Evolutionary conservation across 345 rosid genomes (phyloP).

Genomic region (Schrenkiella parvula): DNA sequence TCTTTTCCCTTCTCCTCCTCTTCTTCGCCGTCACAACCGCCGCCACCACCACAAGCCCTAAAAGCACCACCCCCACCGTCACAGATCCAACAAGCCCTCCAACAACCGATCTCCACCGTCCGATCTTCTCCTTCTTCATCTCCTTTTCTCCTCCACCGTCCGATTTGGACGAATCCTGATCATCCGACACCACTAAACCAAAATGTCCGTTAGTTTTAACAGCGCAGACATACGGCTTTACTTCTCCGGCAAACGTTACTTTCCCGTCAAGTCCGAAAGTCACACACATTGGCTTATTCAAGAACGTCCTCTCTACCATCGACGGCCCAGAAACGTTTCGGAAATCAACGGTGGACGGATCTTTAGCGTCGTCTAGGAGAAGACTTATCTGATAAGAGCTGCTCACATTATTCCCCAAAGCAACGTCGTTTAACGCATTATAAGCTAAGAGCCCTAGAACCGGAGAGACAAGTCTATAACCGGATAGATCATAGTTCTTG

Average conservation of each 20-base stretch:
- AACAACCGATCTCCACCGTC: constrained; percentile 72
- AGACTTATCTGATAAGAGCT: constrained; percentile 61
- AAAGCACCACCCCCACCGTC: constrained; percentile 52
- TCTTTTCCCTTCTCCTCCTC: constrained; percentile 71
- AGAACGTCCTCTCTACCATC: constrained; percentile 22
- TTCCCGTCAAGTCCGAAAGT: constrained; percentile 61
- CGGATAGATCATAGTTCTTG: constrained; percentile 64
- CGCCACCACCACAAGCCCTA: constrained; percentile 67
- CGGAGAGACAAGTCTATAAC: constrained; percentile 73
- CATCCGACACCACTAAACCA: constrained; percentile 55
- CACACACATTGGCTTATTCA: constrained; percentile 57
- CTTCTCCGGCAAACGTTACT: constrained; percentile 46
- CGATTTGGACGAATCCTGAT: constrained; percentile 28
- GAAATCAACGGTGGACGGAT: constrained; percentile 67
- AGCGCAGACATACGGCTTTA: constrained; percentile 50
- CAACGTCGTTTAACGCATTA: constrained; percentile 39
- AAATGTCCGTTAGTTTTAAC: constrained; percentile 73
- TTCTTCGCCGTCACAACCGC: constrained; percentile 69
- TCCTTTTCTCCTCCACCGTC: constrained; percentile 44
- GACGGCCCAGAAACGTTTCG: constrained; percentile 25
- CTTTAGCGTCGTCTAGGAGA: constrained; percentile 31
- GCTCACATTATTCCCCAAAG: constrained; percentile 23
- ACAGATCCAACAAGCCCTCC: constrained; percentile 75
- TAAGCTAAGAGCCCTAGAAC: constrained; percentile 80
- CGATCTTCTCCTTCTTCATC: constrained; percentile 37